phyloP scores from a whole-genome alignment of 2,329 filamentous ascomycete genomes.

The Cercospora nicotianae region DNA sequence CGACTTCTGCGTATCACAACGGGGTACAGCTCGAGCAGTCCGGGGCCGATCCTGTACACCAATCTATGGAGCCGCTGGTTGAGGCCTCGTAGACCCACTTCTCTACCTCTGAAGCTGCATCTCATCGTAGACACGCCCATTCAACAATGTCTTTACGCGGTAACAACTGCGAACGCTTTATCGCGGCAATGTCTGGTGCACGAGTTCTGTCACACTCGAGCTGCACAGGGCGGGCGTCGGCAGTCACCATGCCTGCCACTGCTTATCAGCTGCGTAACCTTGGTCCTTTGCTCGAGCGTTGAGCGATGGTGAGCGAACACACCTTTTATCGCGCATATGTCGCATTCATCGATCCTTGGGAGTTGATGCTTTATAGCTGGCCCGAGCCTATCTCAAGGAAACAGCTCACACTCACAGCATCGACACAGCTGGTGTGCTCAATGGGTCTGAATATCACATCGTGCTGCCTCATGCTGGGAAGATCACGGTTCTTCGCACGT shows the following conservation, averaged over 20 bases:
- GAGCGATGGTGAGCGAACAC: background rate
- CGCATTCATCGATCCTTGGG: background rate
- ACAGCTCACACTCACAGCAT: background rate
- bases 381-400: background rate
- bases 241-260: background rate
- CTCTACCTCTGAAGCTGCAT: background rate
- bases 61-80: slow-evolving; percentile 2
- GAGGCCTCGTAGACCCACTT: background rate
- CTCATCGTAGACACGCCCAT: background rate
- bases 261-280: background rate
- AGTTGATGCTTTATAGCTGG: background rate
- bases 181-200: background rate
- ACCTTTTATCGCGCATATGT: background rate
- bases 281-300: background rate
- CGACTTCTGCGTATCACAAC: background rate
- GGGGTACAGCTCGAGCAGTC: background rate
- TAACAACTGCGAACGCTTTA: slow-evolving; percentile 7
- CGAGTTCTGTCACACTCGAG: background rate
- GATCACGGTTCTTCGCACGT: background rate
- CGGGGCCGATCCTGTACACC: background rate
- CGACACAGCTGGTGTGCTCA: background rate
- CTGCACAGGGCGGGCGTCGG: background rate
- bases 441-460: background rate
- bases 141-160: background rate
- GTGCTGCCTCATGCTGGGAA: background rate